These are phyloP conservation scores for Cryphonectria radicalis DNA, from an alignment of 2,329 filamentous ascomycete species.

Conservation along the genomic window DNA sequence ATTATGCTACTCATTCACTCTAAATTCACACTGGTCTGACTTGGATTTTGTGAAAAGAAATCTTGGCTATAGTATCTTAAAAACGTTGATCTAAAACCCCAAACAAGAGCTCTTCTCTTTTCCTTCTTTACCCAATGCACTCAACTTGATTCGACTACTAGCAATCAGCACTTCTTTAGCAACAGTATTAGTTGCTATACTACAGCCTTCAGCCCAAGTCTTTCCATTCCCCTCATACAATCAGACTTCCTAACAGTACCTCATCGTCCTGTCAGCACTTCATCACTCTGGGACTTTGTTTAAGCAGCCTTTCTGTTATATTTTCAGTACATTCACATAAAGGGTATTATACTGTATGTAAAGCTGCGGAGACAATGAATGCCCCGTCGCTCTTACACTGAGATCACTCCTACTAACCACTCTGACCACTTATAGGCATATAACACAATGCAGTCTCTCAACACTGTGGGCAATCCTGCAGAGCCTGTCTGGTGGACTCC, in stretches of 20 bases:
- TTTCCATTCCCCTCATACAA: background rate
- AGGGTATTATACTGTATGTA: background rate
- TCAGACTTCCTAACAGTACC: background rate
- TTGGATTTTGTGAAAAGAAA: background rate
- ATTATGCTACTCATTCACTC: background rate
- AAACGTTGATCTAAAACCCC: background rate
- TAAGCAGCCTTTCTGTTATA: background rate
- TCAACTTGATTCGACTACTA: background rate
- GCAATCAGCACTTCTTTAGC: background rate
- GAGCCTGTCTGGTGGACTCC: background rate
- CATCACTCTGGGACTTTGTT: background rate
- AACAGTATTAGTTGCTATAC: background rate
- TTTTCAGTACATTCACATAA: background rate
- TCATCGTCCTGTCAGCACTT: background rate
- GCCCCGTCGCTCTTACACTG: background rate
- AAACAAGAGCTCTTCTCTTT: background rate
- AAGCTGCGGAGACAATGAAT: background rate
- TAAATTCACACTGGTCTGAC: background rate
- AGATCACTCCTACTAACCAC: background rate
- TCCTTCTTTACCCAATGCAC: background rate
- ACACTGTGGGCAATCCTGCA: background rate
- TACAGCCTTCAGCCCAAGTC: background rate
- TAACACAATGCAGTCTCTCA: background rate
- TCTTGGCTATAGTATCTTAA: background rate
- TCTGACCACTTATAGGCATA: background rate